Evolutionary conservation across 495 filamentous ascomycete genomes (phyloP).

Genomic region (Cairneyella variabilis): DNA sequence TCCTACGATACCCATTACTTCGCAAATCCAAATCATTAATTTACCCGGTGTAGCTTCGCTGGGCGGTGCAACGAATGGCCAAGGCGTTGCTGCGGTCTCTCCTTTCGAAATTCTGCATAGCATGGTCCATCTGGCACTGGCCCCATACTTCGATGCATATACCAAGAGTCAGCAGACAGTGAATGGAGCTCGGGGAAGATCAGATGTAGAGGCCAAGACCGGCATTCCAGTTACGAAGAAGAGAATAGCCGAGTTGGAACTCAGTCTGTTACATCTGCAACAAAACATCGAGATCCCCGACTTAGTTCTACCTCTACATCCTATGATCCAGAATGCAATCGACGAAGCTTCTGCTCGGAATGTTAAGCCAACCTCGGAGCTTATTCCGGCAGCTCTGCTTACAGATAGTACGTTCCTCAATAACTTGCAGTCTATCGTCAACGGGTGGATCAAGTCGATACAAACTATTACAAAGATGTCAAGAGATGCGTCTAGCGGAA

Average conservation of each 20-base stretch:
- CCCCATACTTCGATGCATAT: constrained; percentile 93
- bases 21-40: constrained; percentile 88
- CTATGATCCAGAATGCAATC: constrained; percentile 78
- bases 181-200: constrained; percentile 60
- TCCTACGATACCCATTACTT: constrained; percentile 66
- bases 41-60: constrained; percentile 73
- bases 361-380: constrained; percentile 65
- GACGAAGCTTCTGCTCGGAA: constrained; percentile 64
- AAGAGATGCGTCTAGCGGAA: constrained; percentile 80
- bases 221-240: constrained; percentile 96
- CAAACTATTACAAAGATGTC: constrained; percentile 95
- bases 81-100: constrained; percentile 62
- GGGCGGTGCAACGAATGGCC: constrained; percentile 57
- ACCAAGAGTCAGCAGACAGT: constrained; percentile 75
- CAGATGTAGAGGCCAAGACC: constrained; percentile 83
- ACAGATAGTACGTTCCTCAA: constrained; percentile 89
- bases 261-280: constrained; percentile 84
- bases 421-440: constrained; percentile 86
- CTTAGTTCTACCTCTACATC: constrained; percentile 77
- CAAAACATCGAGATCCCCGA: constrained; percentile 98
- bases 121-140: constrained; percentile 79
- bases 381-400: constrained; percentile 67
- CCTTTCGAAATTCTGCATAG: constrained; percentile 89
- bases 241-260: constrained; percentile 87
- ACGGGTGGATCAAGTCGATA: constrained; percentile 97